A percentile compares a stretch with the other conserved stretches of the same genome.
Conservation (phyloP, 768 basidiomycete genomes). For the Phallus indusiatus region DNA sequence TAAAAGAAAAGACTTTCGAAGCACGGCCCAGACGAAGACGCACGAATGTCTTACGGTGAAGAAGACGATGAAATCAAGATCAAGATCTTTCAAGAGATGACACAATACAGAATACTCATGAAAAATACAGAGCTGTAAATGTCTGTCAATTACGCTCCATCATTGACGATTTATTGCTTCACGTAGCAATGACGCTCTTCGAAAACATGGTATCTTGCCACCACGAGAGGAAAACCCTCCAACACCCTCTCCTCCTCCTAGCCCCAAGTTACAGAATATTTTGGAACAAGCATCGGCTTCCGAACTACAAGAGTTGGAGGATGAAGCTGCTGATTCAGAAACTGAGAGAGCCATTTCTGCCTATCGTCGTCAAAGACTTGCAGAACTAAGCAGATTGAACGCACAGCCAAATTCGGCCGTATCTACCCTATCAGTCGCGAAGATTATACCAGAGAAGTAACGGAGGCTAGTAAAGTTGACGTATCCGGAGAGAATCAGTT, state of each 20-base stretch:
- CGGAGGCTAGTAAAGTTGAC: constrained; percentile 74
- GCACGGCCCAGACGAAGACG: too few species aligned
- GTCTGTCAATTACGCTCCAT: constrained; percentile 18
- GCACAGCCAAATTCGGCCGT: constrained; percentile 65
- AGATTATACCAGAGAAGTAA: constrained; percentile 92
- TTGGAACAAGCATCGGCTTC: constrained; percentile 52
- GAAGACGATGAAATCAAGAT: too few species aligned
- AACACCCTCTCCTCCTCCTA: constrained; percentile 73
- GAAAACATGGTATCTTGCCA: constrained; percentile 87
- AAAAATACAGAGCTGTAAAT: constrained; percentile 97
- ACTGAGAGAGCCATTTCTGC: constrained; percentile 62
- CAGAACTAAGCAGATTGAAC: constrained; percentile 49
- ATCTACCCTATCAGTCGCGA: constrained; percentile 86
- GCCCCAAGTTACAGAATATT: constrained; percentile 59
- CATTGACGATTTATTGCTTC: background rate
- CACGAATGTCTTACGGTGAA: too few species aligned
- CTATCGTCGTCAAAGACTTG: constrained; percentile 54
- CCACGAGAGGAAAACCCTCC: constrained; percentile 58
- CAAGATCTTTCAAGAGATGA: too few species aligned
- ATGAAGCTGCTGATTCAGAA: constrained; percentile 70
- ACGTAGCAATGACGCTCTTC: constrained; percentile 81
- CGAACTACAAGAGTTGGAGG: constrained; percentile 59
- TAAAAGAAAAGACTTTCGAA: too few species aligned
- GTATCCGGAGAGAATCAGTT: constrained; percentile 57
- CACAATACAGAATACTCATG: constrained; percentile 77